Percentiles rank a stretch among this genome's conserved stretches.
Evolutionary conservation across 2,329 filamentous ascomycete genomes (phyloP).

Genomic region (Fusarium phyllophilum): DNA sequence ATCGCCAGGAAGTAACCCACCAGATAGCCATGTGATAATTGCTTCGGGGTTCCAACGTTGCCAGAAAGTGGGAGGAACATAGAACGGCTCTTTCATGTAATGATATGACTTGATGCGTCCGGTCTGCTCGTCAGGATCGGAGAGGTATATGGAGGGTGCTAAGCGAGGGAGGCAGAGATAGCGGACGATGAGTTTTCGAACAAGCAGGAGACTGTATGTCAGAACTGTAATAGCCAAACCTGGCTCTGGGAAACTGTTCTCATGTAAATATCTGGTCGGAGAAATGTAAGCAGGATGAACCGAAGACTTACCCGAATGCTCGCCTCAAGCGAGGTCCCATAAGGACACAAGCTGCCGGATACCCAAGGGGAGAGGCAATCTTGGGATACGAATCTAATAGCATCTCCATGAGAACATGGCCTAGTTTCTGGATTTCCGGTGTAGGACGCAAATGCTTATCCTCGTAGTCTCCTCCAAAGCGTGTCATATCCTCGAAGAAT

Average conservation of each 20-base stretch:
- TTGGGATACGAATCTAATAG: constrained; percentile 66
- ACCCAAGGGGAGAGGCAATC: constrained; percentile 56
- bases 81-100: constrained; percentile 74
- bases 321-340: constrained; percentile 72
- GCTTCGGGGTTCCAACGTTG: constrained; percentile 70
- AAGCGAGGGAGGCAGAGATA: constrained; percentile 70
- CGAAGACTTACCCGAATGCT: constrained; percentile 68
- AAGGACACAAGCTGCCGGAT: constrained; percentile 64
- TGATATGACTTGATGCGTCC: constrained; percentile 60
- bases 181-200: constrained; percentile 66
- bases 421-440: constrained; percentile 60
- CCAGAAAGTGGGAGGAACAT: constrained; percentile 68
- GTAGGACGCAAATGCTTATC: constrained; percentile 65
- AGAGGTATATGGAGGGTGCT: constrained; percentile 52
- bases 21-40: constrained; percentile 56
- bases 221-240: constrained; percentile 49
- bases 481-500: constrained; percentile 59
- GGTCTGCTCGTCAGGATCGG: constrained; percentile 62
- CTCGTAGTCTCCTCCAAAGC: constrained; percentile 68
- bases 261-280: constrained; percentile 21
- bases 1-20: constrained; percentile 59
- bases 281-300: background rate
- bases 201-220: constrained; percentile 58
- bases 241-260: constrained; percentile 56
- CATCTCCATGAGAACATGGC: constrained; percentile 68